Percentiles rank a stretch among this genome's conserved stretches.
These are phyloP conservation scores for Aspergillus bertholletiae DNA, from an alignment of 495 filamentous ascomycete genomes.

Conservation along the genomic window DNA sequence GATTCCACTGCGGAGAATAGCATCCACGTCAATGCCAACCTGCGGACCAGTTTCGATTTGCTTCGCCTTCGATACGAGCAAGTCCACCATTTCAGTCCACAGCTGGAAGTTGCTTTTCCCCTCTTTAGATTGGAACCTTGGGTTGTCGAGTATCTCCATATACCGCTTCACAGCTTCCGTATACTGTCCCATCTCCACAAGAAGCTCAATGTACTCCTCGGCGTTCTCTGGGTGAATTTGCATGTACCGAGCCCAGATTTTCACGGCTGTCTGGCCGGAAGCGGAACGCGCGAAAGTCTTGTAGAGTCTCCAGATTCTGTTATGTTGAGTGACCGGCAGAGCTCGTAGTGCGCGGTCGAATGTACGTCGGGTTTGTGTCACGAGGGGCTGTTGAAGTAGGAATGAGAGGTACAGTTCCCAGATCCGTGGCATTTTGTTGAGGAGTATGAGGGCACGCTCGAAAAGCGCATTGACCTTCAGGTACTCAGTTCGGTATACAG, in stretches of 20 bases:
- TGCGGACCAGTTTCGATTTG: slow-evolving; percentile 77
- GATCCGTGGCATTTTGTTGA: slow-evolving; percentile 98
- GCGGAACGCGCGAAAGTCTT: slow-evolving; percentile 90
- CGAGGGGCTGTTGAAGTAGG: slow-evolving; percentile 82
- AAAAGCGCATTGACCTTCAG: slow-evolving; percentile 94
- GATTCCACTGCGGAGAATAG: slow-evolving; percentile 91
- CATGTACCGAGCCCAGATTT: slow-evolving; percentile 95
- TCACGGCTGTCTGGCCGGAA: slow-evolving; percentile 84
- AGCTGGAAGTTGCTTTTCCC: slow-evolving; percentile 94
- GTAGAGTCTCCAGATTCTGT: slow-evolving; percentile 93
- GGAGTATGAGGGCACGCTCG: slow-evolving; percentile 85
- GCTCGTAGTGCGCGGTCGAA: slow-evolving; percentile 95
- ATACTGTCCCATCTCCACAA: slow-evolving; percentile 78
- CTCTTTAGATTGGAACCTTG: slow-evolving; percentile 85
- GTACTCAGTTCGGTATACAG: slow-evolving; percentile 76
- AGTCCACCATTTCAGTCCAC: slow-evolving; percentile 97
- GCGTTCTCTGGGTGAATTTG: slow-evolving; percentile 95
- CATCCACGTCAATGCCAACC: slow-evolving; percentile 84
- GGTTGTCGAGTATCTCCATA: slow-evolving; percentile 91
- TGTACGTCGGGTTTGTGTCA: slow-evolving; percentile 84
- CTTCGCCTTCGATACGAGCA: slow-evolving; percentile 87
- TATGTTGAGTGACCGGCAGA: slow-evolving; percentile 95
- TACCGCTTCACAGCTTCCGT: slow-evolving; percentile 92
- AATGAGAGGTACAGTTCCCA: slow-evolving; percentile 99
- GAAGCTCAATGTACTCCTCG: slow-evolving; percentile 89